Base-by-base conservation (phyloP, 2,329 filamentous ascomycete species). In the Xylogone sp. region DNA sequence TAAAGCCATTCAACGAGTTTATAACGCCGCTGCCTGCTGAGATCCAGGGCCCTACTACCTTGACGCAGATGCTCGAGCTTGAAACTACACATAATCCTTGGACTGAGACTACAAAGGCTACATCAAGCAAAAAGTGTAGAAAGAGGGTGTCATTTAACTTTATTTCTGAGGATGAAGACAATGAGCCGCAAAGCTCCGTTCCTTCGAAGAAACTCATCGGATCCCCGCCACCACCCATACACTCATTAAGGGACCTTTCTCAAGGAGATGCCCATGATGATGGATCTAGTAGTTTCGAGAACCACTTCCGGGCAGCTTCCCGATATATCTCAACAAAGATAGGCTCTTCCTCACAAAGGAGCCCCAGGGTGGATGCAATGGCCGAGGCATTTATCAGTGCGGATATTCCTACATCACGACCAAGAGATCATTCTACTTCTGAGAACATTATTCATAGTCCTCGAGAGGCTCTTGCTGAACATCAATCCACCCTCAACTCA, bases 301-400 rank as follows among this genome's bases (percentile, higher is more conserved):
- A 53, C 21, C 59, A 61, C 42, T 59, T 60, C 42, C 53, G 45
- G 9, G 45, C 53, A 42, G 53, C 53, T 7, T 51, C 22, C 12
- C 5, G n/a, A 5, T 16, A 42, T 39, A 18, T 4, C n/a, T 16
- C 4, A 13, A 18, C 34, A 8, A 43, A 43, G 6, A 18, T 8
- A 34, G 27, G 39, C 22, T 56, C 57, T 18, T n/a, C n/a, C n/a
- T 45, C 51, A 8, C 19, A 50, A 8, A 57, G 62, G 56, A 67
- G 65, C 31, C 78, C 74, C 6, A 60, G 60, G 0, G 55, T 75
- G 16, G 69, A 66, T 50, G 76, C 74, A 6, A 78, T 79, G 73
- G 76, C 76, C 0, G 67, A 75, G 53, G 73, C 74, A 6, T 81
- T 80, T 53, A 63, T 71, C 22, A 63, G 69, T n/a, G 76, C 74